phyloP scores from a whole-genome alignment of 768 basidiomycete species.

The Xanthoconium stramineum region DNA sequence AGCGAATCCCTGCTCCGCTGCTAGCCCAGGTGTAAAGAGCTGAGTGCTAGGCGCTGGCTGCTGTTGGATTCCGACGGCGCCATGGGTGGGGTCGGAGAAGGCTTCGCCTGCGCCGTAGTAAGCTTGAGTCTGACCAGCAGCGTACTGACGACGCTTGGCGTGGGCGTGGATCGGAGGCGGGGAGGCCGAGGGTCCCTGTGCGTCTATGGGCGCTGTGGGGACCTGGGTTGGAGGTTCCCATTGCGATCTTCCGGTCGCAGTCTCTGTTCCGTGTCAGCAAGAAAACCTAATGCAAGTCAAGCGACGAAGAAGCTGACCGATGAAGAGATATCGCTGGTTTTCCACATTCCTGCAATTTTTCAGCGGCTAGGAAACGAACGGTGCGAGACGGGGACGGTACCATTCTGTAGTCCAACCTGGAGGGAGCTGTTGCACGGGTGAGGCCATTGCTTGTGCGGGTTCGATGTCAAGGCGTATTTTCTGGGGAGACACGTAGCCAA shows the following conservation, averaged over 20 bases:
- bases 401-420: slow-evolving; percentile 94
- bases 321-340: slow-evolving; percentile 82
- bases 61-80: slow-evolving; percentile 33
- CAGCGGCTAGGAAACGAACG: slow-evolving; percentile 5
- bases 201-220: slow-evolving; percentile 36
- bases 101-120: slow-evolving; percentile 62
- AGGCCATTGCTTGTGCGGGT: slow-evolving; percentile 35
- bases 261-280: slow-evolving; percentile 52
- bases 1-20: slow-evolving; percentile 63
- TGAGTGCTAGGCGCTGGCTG: slow-evolving; percentile 44
- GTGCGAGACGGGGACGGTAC: slow-evolving; percentile 39
- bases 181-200: slow-evolving; percentile 42
- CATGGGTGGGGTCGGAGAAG: slow-evolving; percentile 45
- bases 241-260: slow-evolving; percentile 76
- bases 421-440: slow-evolving; percentile 67
- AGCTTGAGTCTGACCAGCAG: slow-evolving; percentile 88
- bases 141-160: slow-evolving; percentile 85
- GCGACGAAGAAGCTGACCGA: slow-evolving; percentile 55
- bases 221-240: slow-evolving; percentile 74
- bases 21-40: slow-evolving; percentile 85
- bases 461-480: slow-evolving; percentile 11
- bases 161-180: slow-evolving; percentile 43
- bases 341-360: slow-evolving; percentile 62
- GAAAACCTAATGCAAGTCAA: slow-evolving; percentile 3
- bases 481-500: slow-evolving; percentile 25